These are phyloP conservation scores for Dothiorella sarmentorum DNA, from an alignment of 2,329 filamentous ascomycete species.

Conservation along the genomic window DNA sequence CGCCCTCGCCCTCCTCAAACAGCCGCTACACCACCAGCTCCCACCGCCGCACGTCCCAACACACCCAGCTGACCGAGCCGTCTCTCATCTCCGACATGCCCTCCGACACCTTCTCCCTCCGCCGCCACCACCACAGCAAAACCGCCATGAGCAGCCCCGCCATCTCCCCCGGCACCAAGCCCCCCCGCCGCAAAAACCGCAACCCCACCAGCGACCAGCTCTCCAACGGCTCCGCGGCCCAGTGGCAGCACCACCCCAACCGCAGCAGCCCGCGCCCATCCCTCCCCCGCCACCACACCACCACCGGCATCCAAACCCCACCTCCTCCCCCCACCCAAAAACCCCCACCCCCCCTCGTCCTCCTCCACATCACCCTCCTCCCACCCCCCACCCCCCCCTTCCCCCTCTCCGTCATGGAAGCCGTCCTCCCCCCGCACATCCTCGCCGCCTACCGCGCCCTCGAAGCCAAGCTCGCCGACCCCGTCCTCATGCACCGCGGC, in stretches of 20 bases:
- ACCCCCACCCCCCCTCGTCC: slow-evolving; percentile 58
- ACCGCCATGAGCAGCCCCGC: neutral
- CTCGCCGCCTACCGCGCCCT: slow-evolving; percentile 63
- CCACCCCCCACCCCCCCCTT: slow-evolving; percentile 65
- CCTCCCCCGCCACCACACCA: neutral
- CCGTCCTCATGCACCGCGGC: slow-evolving; percentile 65
- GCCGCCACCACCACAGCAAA: neutral
- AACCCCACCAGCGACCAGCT: neutral
- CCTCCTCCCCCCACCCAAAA: neutral
- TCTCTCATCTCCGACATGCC: slow-evolving; percentile 7
- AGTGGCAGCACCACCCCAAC: neutral
- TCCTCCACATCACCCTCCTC: slow-evolving; percentile 74
- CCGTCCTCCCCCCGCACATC: slow-evolving; percentile 49
- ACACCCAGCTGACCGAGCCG: slow-evolving; percentile 5
- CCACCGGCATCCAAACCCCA: neutral
- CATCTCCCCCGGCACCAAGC: neutral
- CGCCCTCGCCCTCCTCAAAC: neutral
- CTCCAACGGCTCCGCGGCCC: no score
- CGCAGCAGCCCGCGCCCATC: neutral
- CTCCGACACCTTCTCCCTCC: neutral
- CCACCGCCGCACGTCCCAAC: neutral
- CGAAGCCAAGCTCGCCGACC: slow-evolving; percentile 68
- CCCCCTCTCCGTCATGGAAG: slow-evolving; percentile 42
- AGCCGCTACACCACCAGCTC: neutral
- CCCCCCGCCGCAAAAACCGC: neutral